Conservation (phyloP, 129 eudicot species). For the Chrysanthemum seticuspe region DNA sequence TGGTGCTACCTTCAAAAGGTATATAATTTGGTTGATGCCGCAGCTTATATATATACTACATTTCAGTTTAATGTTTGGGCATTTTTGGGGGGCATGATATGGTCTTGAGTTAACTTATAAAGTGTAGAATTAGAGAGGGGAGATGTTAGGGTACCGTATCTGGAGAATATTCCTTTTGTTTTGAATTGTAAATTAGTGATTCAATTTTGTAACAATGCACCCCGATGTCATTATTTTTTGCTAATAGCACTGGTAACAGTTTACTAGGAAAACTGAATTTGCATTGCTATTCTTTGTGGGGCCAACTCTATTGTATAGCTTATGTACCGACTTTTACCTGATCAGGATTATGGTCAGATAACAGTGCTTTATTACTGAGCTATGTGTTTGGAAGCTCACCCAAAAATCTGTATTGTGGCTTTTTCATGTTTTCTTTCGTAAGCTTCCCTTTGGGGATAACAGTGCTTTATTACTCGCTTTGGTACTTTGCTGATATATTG, state of each 20-base stretch:
- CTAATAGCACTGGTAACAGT: neutral
- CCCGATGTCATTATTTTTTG: neutral
- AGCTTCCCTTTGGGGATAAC: no score
- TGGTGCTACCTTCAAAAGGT: constrained; percentile 25
- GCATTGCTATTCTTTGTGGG: no score
- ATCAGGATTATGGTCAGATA: no score
- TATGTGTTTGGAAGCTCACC: no score
- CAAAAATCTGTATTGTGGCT: no score
- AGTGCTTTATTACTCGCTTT: no score
- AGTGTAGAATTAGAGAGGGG: neutral
- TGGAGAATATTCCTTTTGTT: neutral
- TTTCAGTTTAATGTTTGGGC: constrained; percentile 4
- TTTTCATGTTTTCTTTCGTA: no score
- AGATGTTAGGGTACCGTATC: neutral
- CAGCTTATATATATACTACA: constrained; percentile 14
- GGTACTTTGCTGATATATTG: no score
- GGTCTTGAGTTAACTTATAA: constrained; percentile 14
- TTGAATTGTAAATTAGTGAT: constrained; percentile 25
- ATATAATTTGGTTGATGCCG: constrained; percentile 5
- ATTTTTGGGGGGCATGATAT: constrained; percentile 20
- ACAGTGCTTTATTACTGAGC: no score
- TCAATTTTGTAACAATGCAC: neutral
- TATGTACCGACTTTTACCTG: no score
- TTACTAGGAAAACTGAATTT: neutral
- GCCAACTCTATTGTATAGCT: no score